Evolutionary conservation across 2,329 filamentous ascomycete species (phyloP).

Genomic region (Neofusicoccum laricinum): DNA sequence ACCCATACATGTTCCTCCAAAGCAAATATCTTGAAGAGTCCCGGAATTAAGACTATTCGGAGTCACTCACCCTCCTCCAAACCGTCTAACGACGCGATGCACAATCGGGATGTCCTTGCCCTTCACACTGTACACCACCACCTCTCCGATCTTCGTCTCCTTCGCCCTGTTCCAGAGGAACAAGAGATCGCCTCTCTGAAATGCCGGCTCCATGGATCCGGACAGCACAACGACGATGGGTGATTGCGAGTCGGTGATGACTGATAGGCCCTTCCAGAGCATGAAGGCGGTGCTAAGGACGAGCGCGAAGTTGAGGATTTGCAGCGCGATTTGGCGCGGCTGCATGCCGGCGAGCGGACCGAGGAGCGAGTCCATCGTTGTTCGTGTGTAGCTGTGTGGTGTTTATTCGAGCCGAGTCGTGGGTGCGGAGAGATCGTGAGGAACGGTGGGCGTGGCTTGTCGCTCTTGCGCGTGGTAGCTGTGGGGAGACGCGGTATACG

Average conservation of each 20-base stretch:
- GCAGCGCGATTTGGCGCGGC: constrained; percentile 75
- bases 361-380: constrained; percentile 8
- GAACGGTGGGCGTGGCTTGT: background rate
- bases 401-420: background rate
- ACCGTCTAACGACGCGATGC: constrained; percentile 78
- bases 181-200: constrained; percentile 73
- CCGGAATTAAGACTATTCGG: background rate
- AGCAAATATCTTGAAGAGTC: no score
- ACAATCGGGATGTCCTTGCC: constrained; percentile 98
- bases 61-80: constrained; percentile 54
- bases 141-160: constrained; percentile 67
- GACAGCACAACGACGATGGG: constrained; percentile 83
- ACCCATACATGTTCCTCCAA: background rate
- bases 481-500: background rate
- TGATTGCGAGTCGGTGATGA: constrained; percentile 62
- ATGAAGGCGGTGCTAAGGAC: constrained; percentile 91
- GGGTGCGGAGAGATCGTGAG: background rate
- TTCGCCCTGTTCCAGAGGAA: constrained; percentile 70
- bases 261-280: constrained; percentile 83
- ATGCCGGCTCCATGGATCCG: constrained; percentile 81
- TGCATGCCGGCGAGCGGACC: constrained; percentile 58
- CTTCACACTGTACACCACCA: constrained; percentile 79
- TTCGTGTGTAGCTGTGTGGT: no score
- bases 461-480: background rate
- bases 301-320: constrained; percentile 86